phyloP scores from a whole-genome alignment of 2,329 filamentous ascomycete genomes.

The Metarhizium anisopliae region DNA sequence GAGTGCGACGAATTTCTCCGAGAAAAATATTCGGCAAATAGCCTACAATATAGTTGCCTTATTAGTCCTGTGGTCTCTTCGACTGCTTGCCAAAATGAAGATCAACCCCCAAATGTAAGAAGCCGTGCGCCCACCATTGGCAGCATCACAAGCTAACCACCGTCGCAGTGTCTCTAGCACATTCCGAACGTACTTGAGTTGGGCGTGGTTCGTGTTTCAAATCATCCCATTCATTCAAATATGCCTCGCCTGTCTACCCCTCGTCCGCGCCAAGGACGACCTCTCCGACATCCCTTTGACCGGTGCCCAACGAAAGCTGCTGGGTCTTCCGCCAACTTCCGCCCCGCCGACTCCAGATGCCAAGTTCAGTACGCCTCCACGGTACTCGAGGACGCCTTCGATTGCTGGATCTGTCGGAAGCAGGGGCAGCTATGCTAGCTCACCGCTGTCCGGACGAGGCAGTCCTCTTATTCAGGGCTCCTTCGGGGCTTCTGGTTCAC shows the following conservation, averaged over 20 bases:
- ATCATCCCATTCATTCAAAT: slow-evolving; percentile 63
- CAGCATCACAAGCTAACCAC: not conserved
- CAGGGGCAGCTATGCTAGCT: slow-evolving; percentile 46
- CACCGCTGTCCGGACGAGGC: slow-evolving; percentile 48
- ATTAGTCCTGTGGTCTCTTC: slow-evolving; percentile 27
- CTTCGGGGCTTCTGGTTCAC: slow-evolving; percentile 32
- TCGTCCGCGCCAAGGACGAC: slow-evolving; percentile 64
- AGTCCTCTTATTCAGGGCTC: slow-evolving; percentile 33
- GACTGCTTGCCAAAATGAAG: slow-evolving; percentile 25
- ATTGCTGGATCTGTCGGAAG: slow-evolving; percentile 53
- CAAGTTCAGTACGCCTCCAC: slow-evolving; percentile 72
- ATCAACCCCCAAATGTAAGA: slow-evolving; percentile 28
- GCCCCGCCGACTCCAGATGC: slow-evolving; percentile 57
- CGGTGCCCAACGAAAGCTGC: slow-evolving; percentile 61
- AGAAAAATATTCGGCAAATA: slow-evolving; percentile 64
- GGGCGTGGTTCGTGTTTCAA: slow-evolving; percentile 40
- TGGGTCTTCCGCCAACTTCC: slow-evolving; percentile 66
- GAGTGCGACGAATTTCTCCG: slow-evolving; percentile 67
- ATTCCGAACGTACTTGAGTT: slow-evolving; percentile 29
- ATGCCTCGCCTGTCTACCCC: slow-evolving; percentile 57
- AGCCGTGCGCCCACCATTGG: slow-evolving; percentile 11
- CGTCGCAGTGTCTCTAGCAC: slow-evolving; percentile 21
- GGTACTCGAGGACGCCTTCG: slow-evolving; percentile 70
- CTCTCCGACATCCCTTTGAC: slow-evolving; percentile 86
- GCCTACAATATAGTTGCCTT: slow-evolving; percentile 54